Conservation (phyloP, 176 grass and related monocot genomes). For the Triticum timopheevii region DNA sequence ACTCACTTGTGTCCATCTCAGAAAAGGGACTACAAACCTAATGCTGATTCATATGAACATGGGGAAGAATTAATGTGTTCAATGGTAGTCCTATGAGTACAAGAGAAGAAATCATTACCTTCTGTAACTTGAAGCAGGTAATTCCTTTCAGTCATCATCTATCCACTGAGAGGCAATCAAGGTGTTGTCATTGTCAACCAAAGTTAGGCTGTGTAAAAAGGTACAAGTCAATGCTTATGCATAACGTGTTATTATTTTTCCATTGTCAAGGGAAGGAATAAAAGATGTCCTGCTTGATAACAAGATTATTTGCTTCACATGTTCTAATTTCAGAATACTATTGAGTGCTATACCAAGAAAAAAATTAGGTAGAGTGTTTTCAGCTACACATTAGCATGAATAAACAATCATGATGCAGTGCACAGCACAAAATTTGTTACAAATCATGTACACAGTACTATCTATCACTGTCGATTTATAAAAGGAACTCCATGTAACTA, state of each 20-base stretch:
- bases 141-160: constrained; percentile 14
- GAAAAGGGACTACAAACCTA: neutral
- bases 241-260: neutral
- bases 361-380: neutral
- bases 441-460: neutral
- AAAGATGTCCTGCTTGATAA: neutral
- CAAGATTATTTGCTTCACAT: constrained; percentile 6
- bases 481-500: neutral
- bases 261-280: constrained; percentile 7
- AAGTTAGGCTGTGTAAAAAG: constrained; percentile 22
- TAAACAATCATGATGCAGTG: neutral
- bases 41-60: neutral
- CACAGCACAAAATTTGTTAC: neutral
- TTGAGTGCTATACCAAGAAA: neutral
- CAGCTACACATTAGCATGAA: constrained; percentile 20
- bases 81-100: neutral
- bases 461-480: neutral
- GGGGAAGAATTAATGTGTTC: neutral
- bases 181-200: neutral
- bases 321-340: constrained; percentile 11
- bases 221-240: neutral
- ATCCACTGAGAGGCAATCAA: neutral
- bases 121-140: neutral
- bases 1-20: neutral
- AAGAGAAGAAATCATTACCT: constrained; percentile 3